A percentile compares a stretch with the other conserved stretches of the same genome.
Conservation (phyloP, 176 grass and related monocot genomes). For the Bothriochloa decipiens region DNA sequence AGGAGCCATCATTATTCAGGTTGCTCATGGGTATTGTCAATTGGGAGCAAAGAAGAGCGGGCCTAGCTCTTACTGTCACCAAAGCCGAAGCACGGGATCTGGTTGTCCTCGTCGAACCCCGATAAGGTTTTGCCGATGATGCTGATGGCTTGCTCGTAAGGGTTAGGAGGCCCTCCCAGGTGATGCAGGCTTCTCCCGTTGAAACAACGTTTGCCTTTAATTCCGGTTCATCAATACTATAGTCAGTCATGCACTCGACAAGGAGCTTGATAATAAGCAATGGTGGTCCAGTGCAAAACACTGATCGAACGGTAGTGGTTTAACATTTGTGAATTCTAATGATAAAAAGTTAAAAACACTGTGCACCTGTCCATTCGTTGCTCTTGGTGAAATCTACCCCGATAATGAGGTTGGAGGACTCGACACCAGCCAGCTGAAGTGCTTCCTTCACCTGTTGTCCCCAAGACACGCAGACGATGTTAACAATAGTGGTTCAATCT, state of each 20-base stretch:
- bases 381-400: constrained; percentile 73
- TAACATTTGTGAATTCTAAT: neutral
- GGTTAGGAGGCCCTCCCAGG: constrained; percentile 34
- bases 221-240: neutral
- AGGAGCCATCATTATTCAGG: neutral
- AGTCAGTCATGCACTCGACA: neutral
- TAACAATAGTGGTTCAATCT: neutral
- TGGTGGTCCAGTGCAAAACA: neutral
- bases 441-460: constrained; percentile 30
- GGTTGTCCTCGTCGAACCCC: constrained; percentile 50
- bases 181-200: constrained; percentile 50
- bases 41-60: neutral
- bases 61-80: constrained; percentile 47
- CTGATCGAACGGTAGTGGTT: neutral
- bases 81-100: constrained; percentile 60
- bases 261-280: neutral
- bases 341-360: no score
- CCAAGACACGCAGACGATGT: neutral
- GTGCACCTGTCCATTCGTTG: constrained; percentile 62
- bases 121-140: constrained; percentile 45
- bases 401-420: constrained; percentile 62
- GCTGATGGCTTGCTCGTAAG: constrained; percentile 53
- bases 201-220: constrained; percentile 44
- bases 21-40: neutral
- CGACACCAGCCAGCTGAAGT: constrained; percentile 41